These are phyloP conservation scores for Septoria petroselini DNA, from an alignment of 2,329 filamentous ascomycete species.

Conservation along the genomic window DNA sequence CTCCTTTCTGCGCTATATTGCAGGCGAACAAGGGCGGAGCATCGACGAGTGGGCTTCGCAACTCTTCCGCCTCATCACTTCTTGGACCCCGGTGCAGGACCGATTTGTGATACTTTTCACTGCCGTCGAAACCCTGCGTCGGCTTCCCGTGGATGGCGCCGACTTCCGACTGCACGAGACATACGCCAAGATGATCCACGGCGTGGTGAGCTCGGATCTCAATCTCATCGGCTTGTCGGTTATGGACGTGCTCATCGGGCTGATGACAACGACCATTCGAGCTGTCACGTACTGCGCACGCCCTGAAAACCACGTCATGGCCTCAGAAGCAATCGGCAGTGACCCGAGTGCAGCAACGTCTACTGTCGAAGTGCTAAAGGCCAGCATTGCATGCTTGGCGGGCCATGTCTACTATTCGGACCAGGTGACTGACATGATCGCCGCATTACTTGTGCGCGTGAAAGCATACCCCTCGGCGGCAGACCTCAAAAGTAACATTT, in stretches of 20 bases:
- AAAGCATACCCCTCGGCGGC: constrained; percentile 54
- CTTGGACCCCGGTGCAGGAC: constrained; percentile 91
- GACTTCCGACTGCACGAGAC: constrained; percentile 67
- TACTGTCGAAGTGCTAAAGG: constrained; percentile 56
- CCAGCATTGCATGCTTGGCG: constrained; percentile 84
- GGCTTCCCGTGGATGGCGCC: constrained; percentile 63
- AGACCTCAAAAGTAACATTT: constrained; percentile 31
- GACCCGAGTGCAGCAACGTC: constrained; percentile 16
- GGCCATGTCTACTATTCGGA: constrained; percentile 97
- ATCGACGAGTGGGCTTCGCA: constrained; percentile 69
- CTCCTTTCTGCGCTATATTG: constrained; percentile 71
- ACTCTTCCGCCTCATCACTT: constrained; percentile 73
- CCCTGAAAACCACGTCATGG: constrained; percentile 4
- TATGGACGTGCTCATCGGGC: constrained; percentile 85
- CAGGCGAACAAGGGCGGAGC: constrained; percentile 30
- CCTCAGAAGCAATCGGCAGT: constrained; percentile 7
- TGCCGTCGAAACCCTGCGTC: constrained; percentile 70
- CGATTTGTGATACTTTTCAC: constrained; percentile 86
- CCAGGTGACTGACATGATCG: constrained; percentile 92
- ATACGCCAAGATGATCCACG: constrained; percentile 74
- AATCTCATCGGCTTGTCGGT: constrained; percentile 94
- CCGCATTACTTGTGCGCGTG: constrained; percentile 71
- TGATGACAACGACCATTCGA: constrained; percentile 70
- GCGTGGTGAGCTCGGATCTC: constrained; percentile 78
- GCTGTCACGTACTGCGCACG: constrained; percentile 18